Evolutionary conservation across 2,329 filamentous ascomycete species (phyloP), one percentile per base, ranked within the genome.

Genomic region (Fusarium sp.): DNA sequence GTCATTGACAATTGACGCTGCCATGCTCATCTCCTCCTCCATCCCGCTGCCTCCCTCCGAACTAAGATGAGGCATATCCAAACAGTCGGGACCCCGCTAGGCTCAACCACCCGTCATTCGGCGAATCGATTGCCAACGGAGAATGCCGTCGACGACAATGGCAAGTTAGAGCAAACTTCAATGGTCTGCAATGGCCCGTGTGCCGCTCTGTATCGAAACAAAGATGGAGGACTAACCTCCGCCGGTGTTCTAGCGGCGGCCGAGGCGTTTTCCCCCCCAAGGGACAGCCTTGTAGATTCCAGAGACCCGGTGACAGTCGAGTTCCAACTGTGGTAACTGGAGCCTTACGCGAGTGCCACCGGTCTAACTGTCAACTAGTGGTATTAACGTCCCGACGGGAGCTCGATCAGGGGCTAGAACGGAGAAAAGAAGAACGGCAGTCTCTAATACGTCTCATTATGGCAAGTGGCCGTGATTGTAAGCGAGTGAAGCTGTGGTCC

Each of bases 361-460:
- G 31, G 62, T 31, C 61, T 63, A 65, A 45, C 29, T 28, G 15
- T 24, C 31, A 48, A 8, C 53, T 65, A 65, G 35, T 24, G 32
- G 51, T 53, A 40, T 50, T 50, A 65, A 52, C 26, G 19, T 36
- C 41, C 25, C 35, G 45, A 42, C 55, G 41, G 45, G 29, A 61
- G 47, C 58, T 58, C 55, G 51, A 65, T 64, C 64, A 44, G 28
- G 36, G 67, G 54, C 67, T 56, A 65, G 67, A 68, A 70, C 53
- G 35, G 34, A n/a, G 31, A 45, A 49, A 48, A 38, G 32, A 51
- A 63, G 29, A 25, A 45, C 24, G 29, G 44, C 47, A 34, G 28
- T 49, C 45, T 35, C 40, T n/a, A 32, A 10, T 34, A 24, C 22
- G 39, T 10, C 31, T 15, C 9, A 22, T 42, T 25, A 22, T 28